phyloP scores from a whole-genome alignment of 768 basidiomycete genomes.

The Mycena epipterygia region DNA sequence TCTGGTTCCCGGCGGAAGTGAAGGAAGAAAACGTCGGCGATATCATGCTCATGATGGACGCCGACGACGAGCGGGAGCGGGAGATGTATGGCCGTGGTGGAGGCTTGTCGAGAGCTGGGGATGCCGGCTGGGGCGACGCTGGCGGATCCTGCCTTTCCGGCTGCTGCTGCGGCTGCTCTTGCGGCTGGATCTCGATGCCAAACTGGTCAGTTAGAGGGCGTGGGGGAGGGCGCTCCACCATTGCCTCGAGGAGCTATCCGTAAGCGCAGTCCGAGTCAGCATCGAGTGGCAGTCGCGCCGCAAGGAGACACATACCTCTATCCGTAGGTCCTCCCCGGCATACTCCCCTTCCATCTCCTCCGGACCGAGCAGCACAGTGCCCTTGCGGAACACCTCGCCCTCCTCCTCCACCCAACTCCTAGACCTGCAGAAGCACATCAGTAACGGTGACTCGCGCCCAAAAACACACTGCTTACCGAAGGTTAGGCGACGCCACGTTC shows the following conservation, averaged over 20 bases:
- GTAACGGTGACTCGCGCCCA: not conserved
- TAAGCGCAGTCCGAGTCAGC: constrained; percentile 17
- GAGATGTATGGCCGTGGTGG: constrained; percentile 72
- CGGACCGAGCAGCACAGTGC: constrained; percentile 80
- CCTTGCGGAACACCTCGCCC: constrained; percentile 96
- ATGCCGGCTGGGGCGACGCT: constrained; percentile 17
- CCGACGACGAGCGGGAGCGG: constrained; percentile 65
- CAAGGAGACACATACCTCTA: constrained; percentile 65
- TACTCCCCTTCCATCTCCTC: constrained; percentile 94
- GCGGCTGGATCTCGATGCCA: constrained; percentile 54
- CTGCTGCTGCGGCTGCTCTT: constrained; percentile 37
- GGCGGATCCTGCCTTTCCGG: constrained; percentile 44
- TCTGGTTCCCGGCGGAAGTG: constrained; percentile 6
- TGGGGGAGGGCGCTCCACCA: constrained; percentile 88
- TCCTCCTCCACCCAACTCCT: constrained; percentile 93
- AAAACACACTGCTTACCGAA: constrained; percentile 59
- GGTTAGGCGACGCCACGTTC: constrained; percentile 51
- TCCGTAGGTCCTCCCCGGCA: constrained; percentile 89
- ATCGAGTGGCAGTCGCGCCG: not conserved
- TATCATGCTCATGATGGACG: constrained; percentile 55
- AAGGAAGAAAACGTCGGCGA: constrained; percentile 42
- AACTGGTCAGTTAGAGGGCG: constrained; percentile 77
- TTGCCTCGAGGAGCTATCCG: constrained; percentile 81
- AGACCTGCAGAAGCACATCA: constrained; percentile 59
- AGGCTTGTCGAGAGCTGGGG: constrained; percentile 53